Evolutionary conservation across 1,284 basidiomycete genomes (phyloP), one percentile per base, ranked within the genome.

Genomic region (Caloboletus inedulis): DNA sequence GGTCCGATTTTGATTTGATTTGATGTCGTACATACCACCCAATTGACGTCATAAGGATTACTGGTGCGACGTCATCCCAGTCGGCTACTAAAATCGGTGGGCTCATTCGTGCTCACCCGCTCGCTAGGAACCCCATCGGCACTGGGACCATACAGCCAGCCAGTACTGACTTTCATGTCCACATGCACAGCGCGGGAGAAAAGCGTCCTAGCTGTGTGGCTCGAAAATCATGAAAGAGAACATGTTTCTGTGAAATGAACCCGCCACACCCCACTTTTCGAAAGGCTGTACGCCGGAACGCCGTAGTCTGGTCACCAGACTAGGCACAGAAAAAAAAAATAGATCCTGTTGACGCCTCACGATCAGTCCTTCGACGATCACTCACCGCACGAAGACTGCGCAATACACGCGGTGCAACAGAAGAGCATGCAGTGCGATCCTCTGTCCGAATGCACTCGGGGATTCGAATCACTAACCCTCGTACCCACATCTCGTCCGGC

Each of bases 401-500:
- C 35, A 54, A 40, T 34, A 12, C 30, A 16, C 29, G 7, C 21
- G 25, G 49, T 36, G 9, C 50, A 40, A 59, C 21, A 59, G 49
- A 53, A 57, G 23, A n/a, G n/a, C 36, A 25, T 35, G 46, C 55
- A n/a, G 43, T 52, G n/a, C 39, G 42, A 39, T 45, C 54, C 23
- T 37, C 40, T 34, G 3, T 25, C 44, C 23, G 3, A 37, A 48
- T 33, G 7, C 25, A 13, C 19, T 44, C 33, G 36, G 23, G 3
- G 8, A n/a, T 45, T 45, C 40, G 4, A 42, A 21, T 30, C 39
- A 29, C 29, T 21, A 45, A 52, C 52, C 51, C 53, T 57, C 49
- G 37, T 39, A 58, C 60, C 60, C 60, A 64, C 57, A 33, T 31
- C 35, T 18, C 34, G 10, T 13, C 43, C 53, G 39, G 52, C 9